Percentiles rank a stretch among this genome's conserved stretches.
Evolutionary conservation across 176 grass and related monocot species (phyloP).

Genomic region (maize (Zea mays)): Zm-B73-REFERENCE-NAM-5.0 NC_050103.1:149470501-149471000

Average conservation of each 20-base stretch:
- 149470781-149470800: no score
- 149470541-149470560: constrained; percentile 39
- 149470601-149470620: constrained; percentile 68
- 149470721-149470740: constrained; percentile 42
- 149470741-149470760: constrained; percentile 53
- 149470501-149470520: constrained; percentile 49
- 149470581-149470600: constrained; percentile 80
- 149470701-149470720: constrained; percentile 41
- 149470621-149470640: constrained; percentile 76
- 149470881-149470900: constrained; percentile 48
- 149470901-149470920: constrained; percentile 69
- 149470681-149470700: constrained; percentile 54
- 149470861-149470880: no score
- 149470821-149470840: neutral
- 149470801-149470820: no score
- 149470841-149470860: neutral
- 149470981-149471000: constrained; percentile 32
- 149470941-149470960: neutral
- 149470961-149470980: constrained; percentile 48
- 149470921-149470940: constrained; percentile 48
- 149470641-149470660: constrained; percentile 58
- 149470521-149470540: constrained; percentile 51
- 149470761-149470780: no score
- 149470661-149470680: constrained; percentile 19
- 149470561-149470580: constrained; percentile 72